Base-by-base conservation (phyloP, 73 alveolate species). In the Tetrahymena borealis region DNA sequence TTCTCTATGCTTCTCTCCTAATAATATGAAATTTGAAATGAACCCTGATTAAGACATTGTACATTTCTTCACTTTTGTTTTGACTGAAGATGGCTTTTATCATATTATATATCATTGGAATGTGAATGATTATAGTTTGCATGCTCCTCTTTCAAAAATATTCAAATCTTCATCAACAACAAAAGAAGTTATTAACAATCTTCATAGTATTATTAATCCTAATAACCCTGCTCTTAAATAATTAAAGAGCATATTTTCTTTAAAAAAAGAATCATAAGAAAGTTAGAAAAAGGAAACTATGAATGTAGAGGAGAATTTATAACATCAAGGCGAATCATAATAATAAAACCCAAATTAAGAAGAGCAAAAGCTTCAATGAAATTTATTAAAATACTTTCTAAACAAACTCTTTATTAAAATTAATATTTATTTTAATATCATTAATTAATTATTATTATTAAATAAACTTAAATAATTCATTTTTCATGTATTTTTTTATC, bases 51-150 rank as follows among this genome's bases (percentile, higher is more conserved):
- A 93, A 38, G 94, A 93, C 33, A 91, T 95, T 32, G 94, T 94
- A 18, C 97, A 95, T 7, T 95, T 95, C 41, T 95, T 91, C 90
- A 60, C 92, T 78, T 78, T 95, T 43, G 90, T 92, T 33, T 93
- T 90, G 78, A 90, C 36, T 32, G 90, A 91, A 90, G 97, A 95
- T 41, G 94, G 94, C 90, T 95, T 93, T 40, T 92, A 90, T 78
- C 97, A 95, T 92, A 85, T 94, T 5, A 94, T 95, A 33, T 95
- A 92, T 95, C 94, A 95, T 92, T 95, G 90, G 90, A 41, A 93
- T 40, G 32, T 79, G 32, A 93, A 95, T 35, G 92, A 95, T 92
- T 91, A 91, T 79, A 92, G 91, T 32, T 78, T 91, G 38, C 93
- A 93, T 31, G 92, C 91, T 90, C 78, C 91, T 28, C 28, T 60